phyloP scores from a whole-genome alignment of 2,329 filamentous ascomycete genomes.

The Knoxdaviesia proteae region DNA sequence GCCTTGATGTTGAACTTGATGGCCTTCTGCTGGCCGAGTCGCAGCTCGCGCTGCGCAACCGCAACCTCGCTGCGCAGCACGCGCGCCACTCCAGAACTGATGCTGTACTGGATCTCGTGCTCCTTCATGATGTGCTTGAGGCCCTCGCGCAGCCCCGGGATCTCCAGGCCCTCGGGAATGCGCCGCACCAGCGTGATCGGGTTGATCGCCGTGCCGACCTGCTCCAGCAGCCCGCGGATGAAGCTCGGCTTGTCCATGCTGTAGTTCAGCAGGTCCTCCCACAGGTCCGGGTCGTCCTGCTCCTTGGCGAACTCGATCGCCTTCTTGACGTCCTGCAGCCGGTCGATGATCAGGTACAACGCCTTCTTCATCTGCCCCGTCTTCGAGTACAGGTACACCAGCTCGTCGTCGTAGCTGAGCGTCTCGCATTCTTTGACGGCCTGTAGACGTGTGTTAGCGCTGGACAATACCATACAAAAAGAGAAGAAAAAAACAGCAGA shows the following conservation, averaged over 20 bases:
- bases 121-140: conserved; percentile 83
- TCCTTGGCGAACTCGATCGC: conserved; percentile 90
- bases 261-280: conserved; percentile 87
- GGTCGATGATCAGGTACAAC: conserved; percentile 78
- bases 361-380: conserved; percentile 87
- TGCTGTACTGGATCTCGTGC: conserved; percentile 85
- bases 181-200: conserved; percentile 75
- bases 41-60: conserved; percentile 58
- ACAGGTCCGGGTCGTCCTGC: conserved; percentile 77
- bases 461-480: not conserved
- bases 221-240: conserved; percentile 75
- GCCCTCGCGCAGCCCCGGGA: conserved; percentile 74
- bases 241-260: conserved; percentile 96
- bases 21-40: conserved; percentile 59
- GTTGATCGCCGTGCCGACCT: conserved; percentile 85
- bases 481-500: not conserved
- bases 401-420: conserved; percentile 64
- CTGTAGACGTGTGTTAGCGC: conserved; percentile 12
- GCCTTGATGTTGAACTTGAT: conserved; percentile 69
- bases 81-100: conserved; percentile 71
- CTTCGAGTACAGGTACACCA: conserved; percentile 91
- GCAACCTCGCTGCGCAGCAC: conserved; percentile 78
- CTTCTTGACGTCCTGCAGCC: conserved; percentile 75
- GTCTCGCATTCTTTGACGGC: conserved; percentile 61
- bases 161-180: conserved; percentile 83